Conservation (phyloP, 2,329 filamentous ascomycete species). For the Geosmithia flava region DNA sequence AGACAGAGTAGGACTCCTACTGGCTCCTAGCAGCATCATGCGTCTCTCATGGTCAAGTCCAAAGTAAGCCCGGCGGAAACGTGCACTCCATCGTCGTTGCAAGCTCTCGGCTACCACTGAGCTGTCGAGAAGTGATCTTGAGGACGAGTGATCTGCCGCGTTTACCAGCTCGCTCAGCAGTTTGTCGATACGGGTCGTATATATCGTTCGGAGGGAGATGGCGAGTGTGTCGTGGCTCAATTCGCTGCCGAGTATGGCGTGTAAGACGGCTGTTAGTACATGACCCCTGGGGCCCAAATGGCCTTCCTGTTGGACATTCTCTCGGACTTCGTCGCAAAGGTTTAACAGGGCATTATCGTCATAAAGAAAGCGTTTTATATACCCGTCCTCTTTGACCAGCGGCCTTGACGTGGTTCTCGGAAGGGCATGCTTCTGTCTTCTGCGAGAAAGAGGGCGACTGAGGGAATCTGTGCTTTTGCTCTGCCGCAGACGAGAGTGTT, state of each 20-base stretch:
- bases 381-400: background rate
- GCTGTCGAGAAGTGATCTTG: conserved; percentile 13
- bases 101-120: conserved; percentile 23
- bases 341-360: conserved; percentile 5
- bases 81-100: conserved; percentile 26
- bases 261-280: conserved; percentile 24
- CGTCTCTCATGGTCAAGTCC: conserved; percentile 31
- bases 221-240: conserved; percentile 10
- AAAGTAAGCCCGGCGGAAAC: conserved; percentile 31
- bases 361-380: background rate
- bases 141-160: conserved; percentile 11
- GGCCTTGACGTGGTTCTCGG: too few relatives aligned
- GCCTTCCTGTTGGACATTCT: conserved; percentile 17
- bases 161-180: conserved; percentile 27
- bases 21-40: background rate
- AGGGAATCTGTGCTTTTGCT: background rate
- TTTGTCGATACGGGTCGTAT: conserved; percentile 26
- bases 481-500: background rate
- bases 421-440: background rate
- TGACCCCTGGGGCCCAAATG: conserved; percentile 18
- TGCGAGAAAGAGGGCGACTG: background rate
- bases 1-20: too few relatives aligned
- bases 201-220: conserved; percentile 26
- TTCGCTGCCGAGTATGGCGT: conserved; percentile 23
- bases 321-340: conserved; percentile 29